These are phyloP conservation scores for Tetrahymena malaccensis DNA, from an alignment of 73 alveolate species.

Conservation along the genomic window DNA sequence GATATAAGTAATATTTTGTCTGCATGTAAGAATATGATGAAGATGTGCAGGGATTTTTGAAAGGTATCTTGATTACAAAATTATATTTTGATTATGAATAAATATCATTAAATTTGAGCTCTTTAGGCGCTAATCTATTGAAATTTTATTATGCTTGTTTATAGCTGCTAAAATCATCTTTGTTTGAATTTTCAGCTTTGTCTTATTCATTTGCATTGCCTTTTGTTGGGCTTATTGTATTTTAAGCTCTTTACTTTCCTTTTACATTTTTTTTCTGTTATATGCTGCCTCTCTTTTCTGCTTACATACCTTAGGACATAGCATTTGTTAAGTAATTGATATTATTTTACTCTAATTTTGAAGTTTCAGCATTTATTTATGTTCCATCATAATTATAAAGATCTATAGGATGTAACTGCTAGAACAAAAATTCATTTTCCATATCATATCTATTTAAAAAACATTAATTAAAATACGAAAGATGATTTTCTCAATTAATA, in stretches of 20 bases:
- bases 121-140: background rate
- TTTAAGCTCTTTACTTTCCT: background rate
- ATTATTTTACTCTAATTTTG: background rate
- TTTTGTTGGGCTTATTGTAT: background rate
- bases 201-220: background rate
- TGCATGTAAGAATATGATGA: background rate
- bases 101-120: background rate
- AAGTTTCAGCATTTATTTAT: background rate
- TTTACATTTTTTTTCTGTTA: background rate
- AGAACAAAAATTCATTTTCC: background rate
- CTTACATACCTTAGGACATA: background rate
- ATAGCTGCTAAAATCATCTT: background rate
- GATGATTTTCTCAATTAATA: background rate
- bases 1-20: background rate
- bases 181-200: background rate
- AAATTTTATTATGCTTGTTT: background rate
- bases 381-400: background rate
- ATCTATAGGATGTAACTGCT: background rate
- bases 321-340: background rate
- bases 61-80: background rate
- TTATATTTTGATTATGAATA: background rate
- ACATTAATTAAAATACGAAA: background rate
- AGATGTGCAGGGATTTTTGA: background rate
- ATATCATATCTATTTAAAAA: background rate
- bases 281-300: background rate